A percentile compares a stretch with the other conserved stretches of the same genome.
Evolutionary conservation across 768 basidiomycete species (phyloP).

Genomic region (Leccinum incarnatum): DNA sequence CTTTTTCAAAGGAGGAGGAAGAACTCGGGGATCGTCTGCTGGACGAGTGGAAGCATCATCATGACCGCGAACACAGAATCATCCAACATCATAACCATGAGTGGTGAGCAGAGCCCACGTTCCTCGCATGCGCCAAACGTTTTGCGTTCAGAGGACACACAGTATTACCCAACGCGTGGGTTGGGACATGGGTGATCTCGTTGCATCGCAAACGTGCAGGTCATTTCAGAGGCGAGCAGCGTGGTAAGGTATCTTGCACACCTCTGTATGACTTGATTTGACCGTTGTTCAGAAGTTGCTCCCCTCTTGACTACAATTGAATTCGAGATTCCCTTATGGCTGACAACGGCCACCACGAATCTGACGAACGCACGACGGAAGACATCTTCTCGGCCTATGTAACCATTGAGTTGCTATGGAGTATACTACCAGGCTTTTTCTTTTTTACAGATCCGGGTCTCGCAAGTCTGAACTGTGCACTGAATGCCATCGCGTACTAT

Average conservation of each 20-base stretch:
- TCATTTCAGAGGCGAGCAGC: slow-evolving; percentile 29
- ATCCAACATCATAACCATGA: slow-evolving; percentile 7
- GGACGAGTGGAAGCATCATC: slow-evolving; percentile 26
- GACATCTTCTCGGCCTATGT: too few relatives aligned
- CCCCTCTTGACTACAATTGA: slow-evolving; percentile 24
- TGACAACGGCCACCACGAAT: too few relatives aligned
- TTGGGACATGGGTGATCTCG: slow-evolving; percentile 42
- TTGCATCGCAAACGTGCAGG: slow-evolving; percentile 39
- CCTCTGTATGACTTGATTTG: not conserved
- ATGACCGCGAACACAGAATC: slow-evolving; percentile 5
- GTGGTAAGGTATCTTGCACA: slow-evolving; percentile 32
- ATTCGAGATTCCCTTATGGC: slow-evolving; percentile 22
- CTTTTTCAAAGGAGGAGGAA: not conserved
- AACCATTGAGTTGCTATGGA: too few relatives aligned
- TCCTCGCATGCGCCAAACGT: not conserved
- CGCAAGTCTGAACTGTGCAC: too few relatives aligned
- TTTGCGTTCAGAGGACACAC: slow-evolving; percentile 31
- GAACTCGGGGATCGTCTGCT: slow-evolving; percentile 3
- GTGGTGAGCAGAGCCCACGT: slow-evolving; percentile 13
- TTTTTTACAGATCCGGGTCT: too few relatives aligned
- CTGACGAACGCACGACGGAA: too few relatives aligned
- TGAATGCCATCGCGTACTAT: too few relatives aligned
- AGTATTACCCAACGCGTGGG: slow-evolving; percentile 36
- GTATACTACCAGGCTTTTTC: too few relatives aligned
- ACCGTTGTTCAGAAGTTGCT: slow-evolving; percentile 17